A percentile compares a stretch with the other conserved stretches of the same genome.
phyloP scores from a whole-genome alignment of 768 basidiomycete species.

The Stropharia rugosoannulata region DNA sequence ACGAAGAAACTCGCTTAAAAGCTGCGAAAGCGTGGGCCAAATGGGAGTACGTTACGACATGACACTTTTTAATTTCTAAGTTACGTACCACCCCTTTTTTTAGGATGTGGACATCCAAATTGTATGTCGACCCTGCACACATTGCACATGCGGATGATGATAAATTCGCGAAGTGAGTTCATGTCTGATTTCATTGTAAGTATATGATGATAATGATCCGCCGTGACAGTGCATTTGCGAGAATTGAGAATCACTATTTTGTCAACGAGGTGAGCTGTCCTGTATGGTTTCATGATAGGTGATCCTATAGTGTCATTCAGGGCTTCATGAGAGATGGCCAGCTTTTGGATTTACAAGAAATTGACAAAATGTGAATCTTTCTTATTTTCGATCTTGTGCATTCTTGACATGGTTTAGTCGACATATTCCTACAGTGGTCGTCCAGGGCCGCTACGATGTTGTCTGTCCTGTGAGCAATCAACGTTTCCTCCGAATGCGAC shows the following conservation, averaged over 20 bases:
- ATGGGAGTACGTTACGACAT: constrained; percentile 65
- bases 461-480: constrained; percentile 70
- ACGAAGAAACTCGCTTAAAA: constrained; percentile 58
- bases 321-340: constrained; percentile 90
- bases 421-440: constrained; percentile 78
- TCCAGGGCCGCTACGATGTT: constrained; percentile 89
- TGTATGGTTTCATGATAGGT: neutral
- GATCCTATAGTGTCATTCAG: constrained; percentile 30
- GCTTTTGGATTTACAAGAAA: constrained; percentile 76
- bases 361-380: constrained; percentile 77
- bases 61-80: neutral
- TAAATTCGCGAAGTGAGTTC: constrained; percentile 68
- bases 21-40: constrained; percentile 88
- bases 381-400: neutral
- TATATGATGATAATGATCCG: neutral
- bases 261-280: constrained; percentile 59
- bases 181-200: neutral
- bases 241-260: constrained; percentile 92
- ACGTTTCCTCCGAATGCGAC: neutral
- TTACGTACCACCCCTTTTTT: neutral
- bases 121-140: constrained; percentile 67
- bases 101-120: constrained; percentile 82
- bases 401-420: constrained; percentile 47
- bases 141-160: constrained; percentile 70
- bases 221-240: constrained; percentile 70